phyloP scores from a whole-genome alignment of 1,284 basidiomycete genomes.

The Fomitopsis betulina region DNA sequence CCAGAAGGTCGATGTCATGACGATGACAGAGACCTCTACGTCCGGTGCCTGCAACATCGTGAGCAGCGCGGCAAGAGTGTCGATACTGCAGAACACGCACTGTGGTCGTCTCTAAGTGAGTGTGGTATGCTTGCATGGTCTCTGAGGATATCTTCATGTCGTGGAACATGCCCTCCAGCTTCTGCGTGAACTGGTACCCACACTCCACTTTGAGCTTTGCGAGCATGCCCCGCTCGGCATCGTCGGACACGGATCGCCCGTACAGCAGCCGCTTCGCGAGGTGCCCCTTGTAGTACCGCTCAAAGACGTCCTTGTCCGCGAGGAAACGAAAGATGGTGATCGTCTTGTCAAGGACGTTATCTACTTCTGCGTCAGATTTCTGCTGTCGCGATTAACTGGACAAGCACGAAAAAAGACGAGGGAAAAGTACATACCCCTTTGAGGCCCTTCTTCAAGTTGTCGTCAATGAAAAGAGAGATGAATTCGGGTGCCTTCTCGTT shows the following conservation, averaged over 20 bases:
- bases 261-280: conserved; percentile 89
- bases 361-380: conserved; percentile 95
- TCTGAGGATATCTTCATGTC: conserved; percentile 94
- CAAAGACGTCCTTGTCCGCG: conserved; percentile 96
- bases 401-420: neutral
- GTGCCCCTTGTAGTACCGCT: conserved; percentile 96
- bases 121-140: conserved; percentile 73
- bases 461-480: conserved; percentile 96
- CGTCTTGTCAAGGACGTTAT: conserved; percentile 87
- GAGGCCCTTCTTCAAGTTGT: conserved; percentile 92
- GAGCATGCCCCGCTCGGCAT: conserved; percentile 97
- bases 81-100: conserved; percentile 32
- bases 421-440: conserved; percentile 71
- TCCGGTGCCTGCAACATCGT: conserved; percentile 49
- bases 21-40: conserved; percentile 80
- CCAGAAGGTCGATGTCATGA: conserved; percentile 95
- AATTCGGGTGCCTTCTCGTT: conserved; percentile 91
- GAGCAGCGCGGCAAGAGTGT: neutral
- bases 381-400: conserved; percentile 28
- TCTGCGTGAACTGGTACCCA: conserved; percentile 96
- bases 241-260: conserved; percentile 89
- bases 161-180: conserved; percentile 98
- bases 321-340: conserved; percentile 95
- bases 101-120: conserved; percentile 49
- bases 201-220: conserved; percentile 97